A percentile compares a stretch with the other conserved stretches of the same genome.
Conservation (phyloP, 1,139 yeast genomes). For the Maudiozyma humilis region DNA sequence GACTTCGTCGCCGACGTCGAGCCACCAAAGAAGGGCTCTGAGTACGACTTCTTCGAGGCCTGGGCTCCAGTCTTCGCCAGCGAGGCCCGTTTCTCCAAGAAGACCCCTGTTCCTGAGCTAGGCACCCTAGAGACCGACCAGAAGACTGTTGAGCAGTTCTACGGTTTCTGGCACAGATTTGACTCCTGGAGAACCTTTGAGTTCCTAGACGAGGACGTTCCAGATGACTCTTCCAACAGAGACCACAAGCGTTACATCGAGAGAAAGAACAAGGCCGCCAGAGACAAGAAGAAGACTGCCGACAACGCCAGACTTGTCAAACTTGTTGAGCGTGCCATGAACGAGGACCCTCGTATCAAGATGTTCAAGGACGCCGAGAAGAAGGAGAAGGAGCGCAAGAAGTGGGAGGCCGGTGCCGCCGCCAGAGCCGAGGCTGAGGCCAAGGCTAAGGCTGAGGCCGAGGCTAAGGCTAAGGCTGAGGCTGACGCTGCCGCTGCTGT, state of each 20-base stretch:
- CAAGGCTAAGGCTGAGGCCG: conserved; percentile 79
- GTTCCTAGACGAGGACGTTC: conserved; percentile 97
- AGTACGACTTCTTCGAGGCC: conserved; percentile 77
- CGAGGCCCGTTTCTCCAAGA: conserved; percentile 87
- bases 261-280: conserved; percentile 91
- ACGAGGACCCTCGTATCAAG: conserved; percentile 92
- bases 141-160: conserved; percentile 82
- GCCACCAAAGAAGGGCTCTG: conserved; percentile 61
- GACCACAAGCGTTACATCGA: conserved; percentile 98
- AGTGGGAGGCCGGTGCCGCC: conserved; percentile 98
- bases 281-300: conserved; percentile 96
- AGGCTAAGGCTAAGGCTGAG: conserved; percentile 70
- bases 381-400: conserved; percentile 87
- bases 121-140: conserved; percentile 65
- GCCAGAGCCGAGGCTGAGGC: conserved; percentile 93
- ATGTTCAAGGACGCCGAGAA: conserved; percentile 88
- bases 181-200: conserved; percentile 99
- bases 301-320: conserved; percentile 87
- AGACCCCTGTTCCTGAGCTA: conserved; percentile 76
- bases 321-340: conserved; percentile 77
- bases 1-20: conserved; percentile 79
- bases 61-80: conserved; percentile 90
- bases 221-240: conserved; percentile 98
- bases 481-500: conserved; percentile 57
- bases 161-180: conserved; percentile 86